phyloP scores from a whole-genome alignment of 1,139 yeast genomes.

The Geotrichum cucujoidarum region DNA sequence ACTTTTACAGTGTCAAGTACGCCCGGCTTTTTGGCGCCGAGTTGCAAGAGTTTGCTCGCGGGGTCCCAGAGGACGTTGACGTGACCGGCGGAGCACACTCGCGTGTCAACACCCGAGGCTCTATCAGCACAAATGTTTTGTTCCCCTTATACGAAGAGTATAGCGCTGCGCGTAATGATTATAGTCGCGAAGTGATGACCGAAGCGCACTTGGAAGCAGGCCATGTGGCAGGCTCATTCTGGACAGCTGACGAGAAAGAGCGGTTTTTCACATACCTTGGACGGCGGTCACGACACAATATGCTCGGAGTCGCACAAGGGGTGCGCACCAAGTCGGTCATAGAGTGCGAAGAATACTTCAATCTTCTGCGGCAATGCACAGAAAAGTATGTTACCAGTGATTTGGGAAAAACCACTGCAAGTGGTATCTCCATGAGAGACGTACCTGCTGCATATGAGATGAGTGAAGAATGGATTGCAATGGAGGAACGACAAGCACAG shows the following conservation, averaged over 20 bases:
- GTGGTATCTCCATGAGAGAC: conserved; percentile 37
- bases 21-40: conserved; percentile 21
- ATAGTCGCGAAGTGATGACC: conserved; percentile 4
- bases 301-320: conserved; percentile 40
- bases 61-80: conserved; percentile 5
- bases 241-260: conserved; percentile 44
- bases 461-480: conserved; percentile 43
- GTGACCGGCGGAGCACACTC: background rate
- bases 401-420: conserved; percentile 23
- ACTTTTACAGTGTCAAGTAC: background rate
- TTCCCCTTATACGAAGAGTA: background rate
- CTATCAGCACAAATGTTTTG: background rate
- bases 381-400: conserved; percentile 1
- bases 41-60: conserved; percentile 22
- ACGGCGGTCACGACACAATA: conserved; percentile 47
- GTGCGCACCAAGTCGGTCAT: conserved; percentile 42
- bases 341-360: conserved; percentile 49
- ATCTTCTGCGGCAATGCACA: conserved; percentile 36
- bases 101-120: background rate
- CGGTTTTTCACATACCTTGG: conserved; percentile 42
- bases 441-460: conserved; percentile 54
- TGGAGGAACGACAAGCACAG: conserved; percentile 46
- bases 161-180: background rate
- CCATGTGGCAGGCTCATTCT: conserved; percentile 32
- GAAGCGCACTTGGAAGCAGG: conserved; percentile 10